phyloP scores from a whole-genome alignment of 345 rosid genomes.

The Litchi chinensis region DNA sequence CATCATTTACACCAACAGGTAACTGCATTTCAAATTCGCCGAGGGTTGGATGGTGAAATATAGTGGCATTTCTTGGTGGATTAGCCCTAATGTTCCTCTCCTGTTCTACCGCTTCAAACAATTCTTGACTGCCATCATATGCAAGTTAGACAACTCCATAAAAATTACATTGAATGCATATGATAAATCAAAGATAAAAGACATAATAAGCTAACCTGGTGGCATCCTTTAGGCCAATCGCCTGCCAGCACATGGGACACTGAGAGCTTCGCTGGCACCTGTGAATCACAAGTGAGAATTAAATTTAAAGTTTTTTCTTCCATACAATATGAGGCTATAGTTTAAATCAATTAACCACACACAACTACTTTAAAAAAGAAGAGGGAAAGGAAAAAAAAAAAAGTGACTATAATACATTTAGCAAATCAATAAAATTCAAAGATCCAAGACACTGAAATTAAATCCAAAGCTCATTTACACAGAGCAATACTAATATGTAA shows the following conservation, averaged over 20 bases:
- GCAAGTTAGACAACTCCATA: constrained; percentile 15
- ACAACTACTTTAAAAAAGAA: background rate
- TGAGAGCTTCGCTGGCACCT: constrained; percentile 85
- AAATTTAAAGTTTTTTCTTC: background rate
- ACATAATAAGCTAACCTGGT: constrained; percentile 38
- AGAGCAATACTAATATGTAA: background rate
- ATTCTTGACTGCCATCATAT: constrained; percentile 51
- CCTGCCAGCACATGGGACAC: constrained; percentile 85
- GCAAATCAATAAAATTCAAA: background rate
- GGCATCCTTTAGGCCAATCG: constrained; percentile 61
- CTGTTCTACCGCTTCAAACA: constrained; percentile 69
- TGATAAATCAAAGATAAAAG: background rate
- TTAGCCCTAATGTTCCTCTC: constrained; percentile 55
- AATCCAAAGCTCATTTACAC: background rate
- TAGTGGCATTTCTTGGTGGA: constrained; percentile 54
- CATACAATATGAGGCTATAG: background rate
- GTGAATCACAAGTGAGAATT: constrained; percentile 13
- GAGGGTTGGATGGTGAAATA: constrained; percentile 67
- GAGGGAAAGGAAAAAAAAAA: background rate
- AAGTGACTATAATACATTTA: background rate
- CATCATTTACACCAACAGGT: constrained; percentile 62
- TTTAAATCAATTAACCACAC: background rate
- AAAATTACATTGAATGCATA: background rate
- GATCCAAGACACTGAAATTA: background rate
- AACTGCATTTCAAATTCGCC: constrained; percentile 71